Base-by-base conservation (phyloP, 2,329 filamentous ascomycete genomes). In the Alternaria hordeiaustralica region DNA sequence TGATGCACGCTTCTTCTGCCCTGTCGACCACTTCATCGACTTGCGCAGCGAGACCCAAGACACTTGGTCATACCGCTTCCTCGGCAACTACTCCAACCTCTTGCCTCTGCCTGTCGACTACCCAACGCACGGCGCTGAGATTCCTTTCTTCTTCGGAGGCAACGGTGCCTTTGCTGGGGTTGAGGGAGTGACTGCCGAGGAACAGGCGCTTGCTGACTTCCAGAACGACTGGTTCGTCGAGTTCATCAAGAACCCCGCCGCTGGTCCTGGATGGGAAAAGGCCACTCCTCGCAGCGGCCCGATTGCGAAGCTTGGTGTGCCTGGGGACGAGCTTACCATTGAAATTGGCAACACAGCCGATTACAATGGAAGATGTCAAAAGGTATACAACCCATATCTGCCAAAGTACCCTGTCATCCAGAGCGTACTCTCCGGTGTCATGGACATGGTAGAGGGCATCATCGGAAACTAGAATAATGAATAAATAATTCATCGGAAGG, bases 1-100 rank as follows among this genome's bases (percentile, higher is more conserved):
- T 26, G 83, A 84, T 18, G 83, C 81, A 5, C 82, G 82, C 11
- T 84, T 84, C 74, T 79, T 83, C 68, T 84, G 83, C 64, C 67
- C 73, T 2, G 68, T 72, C 4, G 72, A 75, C 43, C 69, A 75
- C 51, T 70, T 84, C 11, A 63, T 80, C 26, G 80, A 83, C 60
- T 44, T 83, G 21, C 81, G 82, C 47, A 80, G 77, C 59, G 41
- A 64, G 10, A 15, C 58, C 6, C 82, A 83, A 63, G 63, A 79
- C 7, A 83, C 81, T 0, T 84, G 82, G 82, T 73, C 74, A 4
- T 84, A 84, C 69, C 80, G 82, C 26, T 84, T 82, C 75, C 81
- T 82, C 50, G 81, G 79, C 28, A 71, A 75, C 11, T 83, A 83
- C 53, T 72, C 81, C 60, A 83, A 64, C 28, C 18, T 57, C 1